Evolutionary conservation across 2,329 filamentous ascomycete genomes (phyloP).

Genomic region (Penicillium sp.): DNA sequence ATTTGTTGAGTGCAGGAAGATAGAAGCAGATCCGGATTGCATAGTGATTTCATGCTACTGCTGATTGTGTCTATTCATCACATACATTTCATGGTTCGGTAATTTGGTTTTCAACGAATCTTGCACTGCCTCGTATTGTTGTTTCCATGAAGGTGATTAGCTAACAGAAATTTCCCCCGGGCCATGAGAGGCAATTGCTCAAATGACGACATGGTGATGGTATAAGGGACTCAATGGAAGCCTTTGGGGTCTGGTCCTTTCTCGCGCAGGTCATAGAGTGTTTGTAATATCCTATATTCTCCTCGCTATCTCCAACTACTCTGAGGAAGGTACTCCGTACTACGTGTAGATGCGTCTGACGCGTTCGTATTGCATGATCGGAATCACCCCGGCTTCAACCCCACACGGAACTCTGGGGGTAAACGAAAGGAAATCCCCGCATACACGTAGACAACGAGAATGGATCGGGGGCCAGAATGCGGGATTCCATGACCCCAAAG

Average conservation of each 20-base stretch:
- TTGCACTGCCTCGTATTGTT: no score
- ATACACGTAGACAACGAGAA: background rate
- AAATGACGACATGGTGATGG: background rate
- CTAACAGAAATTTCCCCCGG: no score
- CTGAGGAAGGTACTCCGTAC: background rate
- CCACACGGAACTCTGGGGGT: background rate
- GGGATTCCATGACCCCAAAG: background rate
- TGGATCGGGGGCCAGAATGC: background rate
- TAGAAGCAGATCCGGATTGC: no score
- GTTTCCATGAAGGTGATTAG: no score
- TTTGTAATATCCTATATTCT: background rate
- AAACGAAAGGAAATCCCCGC: background rate
- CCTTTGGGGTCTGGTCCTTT: background rate
- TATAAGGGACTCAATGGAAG: background rate
- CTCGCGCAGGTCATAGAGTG: background rate
- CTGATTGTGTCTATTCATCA: no score
- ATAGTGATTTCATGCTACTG: no score
- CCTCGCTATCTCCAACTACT: background rate
- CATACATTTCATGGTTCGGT: no score
- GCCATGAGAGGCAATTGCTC: background rate
- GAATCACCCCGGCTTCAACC: background rate
- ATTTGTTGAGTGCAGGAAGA: no score
- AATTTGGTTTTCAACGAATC: no score
- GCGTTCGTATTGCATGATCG: no score
- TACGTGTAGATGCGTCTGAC: no score